A percentile compares a stretch with the other conserved stretches of the same genome.
These are phyloP conservation scores for Camelina neglecta DNA, from an alignment of 345 rosid species.

Conservation along the genomic window DNA sequence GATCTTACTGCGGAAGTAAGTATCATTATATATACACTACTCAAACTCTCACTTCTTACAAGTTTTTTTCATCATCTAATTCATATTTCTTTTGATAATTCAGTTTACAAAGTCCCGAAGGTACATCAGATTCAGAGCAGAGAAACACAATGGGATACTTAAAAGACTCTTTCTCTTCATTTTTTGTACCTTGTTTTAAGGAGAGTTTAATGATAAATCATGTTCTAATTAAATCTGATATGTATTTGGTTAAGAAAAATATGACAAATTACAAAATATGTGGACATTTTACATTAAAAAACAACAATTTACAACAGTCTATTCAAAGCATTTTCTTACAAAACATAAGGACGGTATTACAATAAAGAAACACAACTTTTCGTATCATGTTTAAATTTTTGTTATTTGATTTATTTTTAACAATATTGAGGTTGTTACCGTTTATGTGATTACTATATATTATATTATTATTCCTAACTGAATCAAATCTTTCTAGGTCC, in stretches of 20 bases:
- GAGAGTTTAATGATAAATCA: not conserved
- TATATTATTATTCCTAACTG: too few species aligned
- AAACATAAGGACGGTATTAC: too few species aligned
- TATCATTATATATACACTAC: not conserved
- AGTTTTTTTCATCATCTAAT: not conserved
- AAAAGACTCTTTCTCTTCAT: not conserved
- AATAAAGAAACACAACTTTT: too few species aligned
- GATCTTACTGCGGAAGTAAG: slow-evolving; percentile 21
- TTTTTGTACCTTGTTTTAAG: not conserved
- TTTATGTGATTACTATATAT: too few species aligned
- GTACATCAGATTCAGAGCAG: not conserved
- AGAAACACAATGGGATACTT: not conserved
- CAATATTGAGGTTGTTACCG: too few species aligned
- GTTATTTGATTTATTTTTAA: too few species aligned
- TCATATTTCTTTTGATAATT: not conserved
- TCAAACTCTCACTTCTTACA: not conserved
- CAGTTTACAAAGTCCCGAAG: not conserved
- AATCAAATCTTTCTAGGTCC: too few species aligned
- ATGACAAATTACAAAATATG: too few species aligned
- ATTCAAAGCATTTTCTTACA: too few species aligned
- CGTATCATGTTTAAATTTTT: too few species aligned
- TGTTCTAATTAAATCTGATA: not conserved
- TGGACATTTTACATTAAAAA: too few species aligned
- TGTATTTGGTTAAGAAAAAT: not conserved
- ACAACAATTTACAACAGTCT: too few species aligned